Evolutionary conservation across 768 basidiomycete species (phyloP), one percentile per base, ranked within the genome.

Genomic region (Rhodotorula graminis): DNA sequence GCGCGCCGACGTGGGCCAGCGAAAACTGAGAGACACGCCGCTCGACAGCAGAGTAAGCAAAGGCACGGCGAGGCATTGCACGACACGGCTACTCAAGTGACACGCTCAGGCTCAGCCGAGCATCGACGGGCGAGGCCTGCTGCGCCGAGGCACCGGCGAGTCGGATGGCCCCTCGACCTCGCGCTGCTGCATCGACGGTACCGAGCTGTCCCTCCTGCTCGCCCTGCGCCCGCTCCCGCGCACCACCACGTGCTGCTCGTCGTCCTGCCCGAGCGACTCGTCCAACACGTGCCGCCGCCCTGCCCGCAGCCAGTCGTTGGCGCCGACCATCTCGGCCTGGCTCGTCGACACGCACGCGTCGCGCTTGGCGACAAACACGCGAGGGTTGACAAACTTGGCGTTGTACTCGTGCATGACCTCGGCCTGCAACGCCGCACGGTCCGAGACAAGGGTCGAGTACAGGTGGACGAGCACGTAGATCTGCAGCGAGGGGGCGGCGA

Each of bases 321-420:
- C 49, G 9, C 56, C 55, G 3, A 40, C 33, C 33, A 69, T 58
- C 49, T 75, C 74, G n/a, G 69, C 61, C 12, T 75, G 68, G 23
- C 40, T 42, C 46, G 74, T 75, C 60, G 57, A 57, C 40, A 66
- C 65, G 25, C 49, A 52, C 0, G 55, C 65, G 33, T 75, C 74
- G 16, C 68, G 64, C 47, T 75, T 75, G 25, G 60, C 58, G 4
- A 50, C 64, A 21, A 75, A 75, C 37, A 75, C 60, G 44, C 65
- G 60, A 18, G 74, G 74, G 64, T 75, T 52, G n/a, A 75, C 70
- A 31, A 73, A 73, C 33, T 65, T 69, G 47, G 72, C 61, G 61
- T 75, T 75, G 71, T 75, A 75, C 65, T 75, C 74, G 74, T 75
- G 71, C 71, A 77, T 75, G n/a, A 74, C 70, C 56, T 77, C 72